Base-by-base conservation (phyloP, 345 rosid genomes). In the Lepidium africanum region DNA sequence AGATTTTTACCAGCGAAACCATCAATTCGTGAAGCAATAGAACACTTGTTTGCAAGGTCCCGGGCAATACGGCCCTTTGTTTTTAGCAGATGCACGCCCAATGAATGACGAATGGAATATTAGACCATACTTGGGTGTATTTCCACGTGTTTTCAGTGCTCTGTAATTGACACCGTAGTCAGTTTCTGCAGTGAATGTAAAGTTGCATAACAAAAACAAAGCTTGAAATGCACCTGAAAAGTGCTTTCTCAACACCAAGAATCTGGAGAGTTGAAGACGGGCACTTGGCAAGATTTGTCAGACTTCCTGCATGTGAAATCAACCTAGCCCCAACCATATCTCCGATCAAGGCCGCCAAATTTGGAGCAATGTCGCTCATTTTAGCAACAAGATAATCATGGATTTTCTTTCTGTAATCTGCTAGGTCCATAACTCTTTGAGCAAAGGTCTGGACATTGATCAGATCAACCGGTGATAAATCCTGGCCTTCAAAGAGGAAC, bases 51-150 rank as follows among this genome's bases (percentile, higher is more conserved):
- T 17, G 99, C 97, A 27, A 94, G 88, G 80, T 72, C 89, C 38
- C 99, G 97, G 70, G 99, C 97, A 84, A 94, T 87, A 58, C 96
- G 89, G 1, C 99, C 99, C 81, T 94, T n/a, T 94, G 82, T 91
- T 94, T 56, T 81, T 83, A 10, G 96, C 86, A 73, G 93, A 77
- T 50, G 96, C 96, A 59, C 96, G 87, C 2, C 96, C 96, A 61
- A 89, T 94, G 73, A 89, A 91, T 47, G 97, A 87, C 15, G 97
- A 94, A 69, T 91, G 97, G 81, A 91, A 94, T 69, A 91, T 89
- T 19, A 94, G 76, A 57, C 99, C 99, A 60, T 91, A 95, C 70
- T 89, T 95, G 5, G 97, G 97, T 37, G 99, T 94, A 76, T 94
- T 94, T 65, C 99, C 97, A 68, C 80, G 80, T n/a, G 97, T 94